Evolutionary conservation across 371 early-diverging fungal genomes (phyloP).

Genomic region (Smittium culicis): DNA sequence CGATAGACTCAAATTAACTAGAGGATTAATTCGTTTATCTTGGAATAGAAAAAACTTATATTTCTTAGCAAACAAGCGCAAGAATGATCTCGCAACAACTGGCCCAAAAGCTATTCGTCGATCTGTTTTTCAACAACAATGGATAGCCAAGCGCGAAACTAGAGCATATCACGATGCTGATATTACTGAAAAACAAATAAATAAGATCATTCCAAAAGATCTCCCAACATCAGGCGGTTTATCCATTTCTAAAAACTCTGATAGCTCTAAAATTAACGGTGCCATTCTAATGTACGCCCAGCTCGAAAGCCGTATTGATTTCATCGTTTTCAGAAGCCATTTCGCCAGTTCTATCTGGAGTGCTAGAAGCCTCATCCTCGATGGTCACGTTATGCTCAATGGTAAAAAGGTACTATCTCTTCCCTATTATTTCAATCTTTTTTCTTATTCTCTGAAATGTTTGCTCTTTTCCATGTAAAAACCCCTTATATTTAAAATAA

Average conservation of each 20-base stretch:
- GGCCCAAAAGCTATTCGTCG: background rate
- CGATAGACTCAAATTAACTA: constrained; percentile 6
- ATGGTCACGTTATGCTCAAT: constrained; percentile 82
- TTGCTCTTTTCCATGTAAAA: background rate
- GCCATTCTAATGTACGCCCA: constrained; percentile 73
- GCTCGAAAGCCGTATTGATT: constrained; percentile 82
- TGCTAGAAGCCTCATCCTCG: constrained; percentile 67
- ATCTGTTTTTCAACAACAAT: constrained; percentile 82
- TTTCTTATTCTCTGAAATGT: background rate
- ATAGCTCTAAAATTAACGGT: background rate
- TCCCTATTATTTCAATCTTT: constrained; percentile 23
- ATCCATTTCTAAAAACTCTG: background rate
- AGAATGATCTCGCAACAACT: constrained; percentile 3
- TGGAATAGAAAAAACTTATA: constrained; percentile 11
- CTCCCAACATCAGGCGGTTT: constrained; percentile 38
- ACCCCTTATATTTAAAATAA: background rate
- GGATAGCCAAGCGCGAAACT: constrained; percentile 83
- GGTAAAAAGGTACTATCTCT: constrained; percentile 46
- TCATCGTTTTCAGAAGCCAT: constrained; percentile 79
- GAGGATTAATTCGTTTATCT: constrained; percentile 3
- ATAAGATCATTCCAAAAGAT: constrained; percentile 50
- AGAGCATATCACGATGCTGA: constrained; percentile 85
- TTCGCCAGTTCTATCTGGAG: constrained; percentile 72
- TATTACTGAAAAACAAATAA: constrained; percentile 73
- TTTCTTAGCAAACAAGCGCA: constrained; percentile 6